phyloP scores from a whole-genome alignment of 352 stramenopile species.

The Salisapilia sapeloensis region DNA sequence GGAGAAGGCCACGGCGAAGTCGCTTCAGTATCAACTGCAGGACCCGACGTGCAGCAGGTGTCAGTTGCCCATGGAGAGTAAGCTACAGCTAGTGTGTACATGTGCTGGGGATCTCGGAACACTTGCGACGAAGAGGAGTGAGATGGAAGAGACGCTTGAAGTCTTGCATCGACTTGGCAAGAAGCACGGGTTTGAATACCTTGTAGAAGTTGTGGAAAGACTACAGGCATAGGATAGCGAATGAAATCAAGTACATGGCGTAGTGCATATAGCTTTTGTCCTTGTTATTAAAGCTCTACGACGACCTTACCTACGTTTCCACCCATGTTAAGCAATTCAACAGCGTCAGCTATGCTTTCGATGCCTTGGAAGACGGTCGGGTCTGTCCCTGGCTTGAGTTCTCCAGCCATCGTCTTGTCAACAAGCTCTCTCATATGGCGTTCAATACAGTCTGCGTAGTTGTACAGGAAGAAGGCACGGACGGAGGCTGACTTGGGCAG shows the following conservation, averaged over 20 bases:
- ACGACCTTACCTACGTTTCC: conserved; percentile 20
- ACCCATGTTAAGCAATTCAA: conserved; percentile 12
- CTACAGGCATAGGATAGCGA: conserved; percentile 8
- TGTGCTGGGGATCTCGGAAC: conserved; percentile 60
- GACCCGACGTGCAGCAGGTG: conserved; percentile 77
- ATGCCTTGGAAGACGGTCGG: conserved; percentile 9
- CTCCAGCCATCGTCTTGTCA: conserved; percentile 5
- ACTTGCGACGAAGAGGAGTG: conserved; percentile 10
- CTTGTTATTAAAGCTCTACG: conserved; percentile 9
- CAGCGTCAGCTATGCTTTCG: conserved; percentile 7
- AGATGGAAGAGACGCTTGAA: conserved; percentile 36
- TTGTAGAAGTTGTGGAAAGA: conserved; percentile 49
- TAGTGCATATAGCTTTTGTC: too few relatives aligned
- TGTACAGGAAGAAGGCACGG: conserved; percentile 1
- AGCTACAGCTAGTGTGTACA: conserved; percentile 59
- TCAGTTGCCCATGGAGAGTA: conserved; percentile 45
- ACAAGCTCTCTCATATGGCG: conserved; percentile 10
- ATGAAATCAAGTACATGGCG: neutral
- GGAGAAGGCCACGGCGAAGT: conserved; percentile 73
- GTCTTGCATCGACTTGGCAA: conserved; percentile 41
- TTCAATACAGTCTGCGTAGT: conserved; percentile 4
- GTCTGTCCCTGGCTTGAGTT: conserved; percentile 5
- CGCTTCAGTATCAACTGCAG: conserved; percentile 88
- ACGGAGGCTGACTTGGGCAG: too few relatives aligned
- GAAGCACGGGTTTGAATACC: conserved; percentile 50